Base-by-base conservation (phyloP, 306 rosid genomes). In the Cucurbita ficifolia region DNA sequence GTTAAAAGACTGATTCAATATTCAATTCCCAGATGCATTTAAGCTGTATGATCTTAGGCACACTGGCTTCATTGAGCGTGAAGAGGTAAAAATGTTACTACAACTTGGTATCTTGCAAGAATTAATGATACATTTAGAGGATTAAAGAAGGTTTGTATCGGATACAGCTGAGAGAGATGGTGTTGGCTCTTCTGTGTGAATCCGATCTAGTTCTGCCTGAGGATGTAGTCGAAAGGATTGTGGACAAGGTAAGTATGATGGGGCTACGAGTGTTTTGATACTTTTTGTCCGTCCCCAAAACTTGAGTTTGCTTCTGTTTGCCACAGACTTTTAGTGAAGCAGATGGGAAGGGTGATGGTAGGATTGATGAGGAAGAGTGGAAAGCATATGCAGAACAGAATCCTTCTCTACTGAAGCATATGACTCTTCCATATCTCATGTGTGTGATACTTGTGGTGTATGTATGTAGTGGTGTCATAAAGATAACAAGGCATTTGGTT, bases 351-450 rank as follows among this genome's bases (percentile, higher is more conserved):
- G 84, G 87, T 50, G 94, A 91, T 52, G 94, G 94, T 54, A 88
- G 78, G 82, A 89, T 92, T 62, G 92, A 92, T 79, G 45, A 39
- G 64, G 81, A 86, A 53, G 95, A 88, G 64, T 89, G 95, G 96
- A 88, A 77, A 57, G 86, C 83, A 33, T 89, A 65, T 52, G 89
- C 81, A 6, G 75, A 72, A 45, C 82, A 81, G 57, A 61, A 87
- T 81, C 92, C 96, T 3, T 84, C 89, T 76, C 78, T 88, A 19
- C 75, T 89, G 2, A 92, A 84, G 82, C 90, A 82, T 22, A 85
- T 85, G 96, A 92, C 92, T 59, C 84, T 88, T 74, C 89, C 84
- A 70, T 79, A 74, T 80, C 80, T 83, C 55, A 82, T 70, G 92
- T 87, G 9, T 21, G 35, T 4, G 60, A 54, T 21, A 55, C 35